phyloP scores from a whole-genome alignment of 1,284 basidiomycete genomes.

The Ustilago xerochloae region DNA sequence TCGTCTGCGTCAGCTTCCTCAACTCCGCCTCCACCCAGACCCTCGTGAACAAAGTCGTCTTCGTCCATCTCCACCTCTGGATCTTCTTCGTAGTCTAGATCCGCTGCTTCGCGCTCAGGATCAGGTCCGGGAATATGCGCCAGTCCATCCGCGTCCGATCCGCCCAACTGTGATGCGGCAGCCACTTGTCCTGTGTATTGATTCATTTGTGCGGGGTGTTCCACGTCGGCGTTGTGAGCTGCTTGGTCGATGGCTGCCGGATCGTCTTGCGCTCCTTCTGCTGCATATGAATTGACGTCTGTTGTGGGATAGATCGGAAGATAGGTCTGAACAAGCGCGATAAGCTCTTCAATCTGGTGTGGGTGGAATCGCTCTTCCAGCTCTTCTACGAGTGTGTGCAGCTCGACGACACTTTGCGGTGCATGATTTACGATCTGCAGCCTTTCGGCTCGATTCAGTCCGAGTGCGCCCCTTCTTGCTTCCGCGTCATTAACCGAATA shows the following conservation, averaged over 20 bases:
- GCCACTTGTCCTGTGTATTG: slow-evolving; percentile 35
- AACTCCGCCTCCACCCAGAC: slow-evolving; percentile 43
- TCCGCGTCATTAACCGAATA: slow-evolving; percentile 45
- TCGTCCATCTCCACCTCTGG: slow-evolving; percentile 59
- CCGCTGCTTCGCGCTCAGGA: slow-evolving; percentile 49
- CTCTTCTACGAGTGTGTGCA: slow-evolving; percentile 92
- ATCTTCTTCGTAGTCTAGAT: slow-evolving; percentile 60
- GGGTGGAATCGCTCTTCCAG: slow-evolving; percentile 79
- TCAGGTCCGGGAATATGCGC: slow-evolving; percentile 45
- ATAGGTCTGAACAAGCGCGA: slow-evolving; percentile 73
- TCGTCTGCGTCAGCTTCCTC: slow-evolving; percentile 68
- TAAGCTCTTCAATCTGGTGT: slow-evolving; percentile 77
- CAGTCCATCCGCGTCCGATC: slow-evolving; percentile 48
- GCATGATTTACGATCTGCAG: slow-evolving; percentile 89
- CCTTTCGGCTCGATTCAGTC: slow-evolving; percentile 88
- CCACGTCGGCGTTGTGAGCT: background rate
- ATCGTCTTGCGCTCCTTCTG: slow-evolving; percentile 26
- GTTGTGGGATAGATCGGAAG: slow-evolving; percentile 26
- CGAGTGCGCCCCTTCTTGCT: slow-evolving; percentile 69
- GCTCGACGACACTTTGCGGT: slow-evolving; percentile 82
- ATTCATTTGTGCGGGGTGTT: slow-evolving; percentile 19
- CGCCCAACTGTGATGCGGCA: slow-evolving; percentile 40
- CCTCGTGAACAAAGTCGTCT: slow-evolving; percentile 57
- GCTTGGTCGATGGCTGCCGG: slow-evolving; percentile 15
- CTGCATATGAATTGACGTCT: slow-evolving; percentile 28